Base-by-base conservation (phyloP, 768 basidiomycete genomes). In the Suillus plorans region DNA sequence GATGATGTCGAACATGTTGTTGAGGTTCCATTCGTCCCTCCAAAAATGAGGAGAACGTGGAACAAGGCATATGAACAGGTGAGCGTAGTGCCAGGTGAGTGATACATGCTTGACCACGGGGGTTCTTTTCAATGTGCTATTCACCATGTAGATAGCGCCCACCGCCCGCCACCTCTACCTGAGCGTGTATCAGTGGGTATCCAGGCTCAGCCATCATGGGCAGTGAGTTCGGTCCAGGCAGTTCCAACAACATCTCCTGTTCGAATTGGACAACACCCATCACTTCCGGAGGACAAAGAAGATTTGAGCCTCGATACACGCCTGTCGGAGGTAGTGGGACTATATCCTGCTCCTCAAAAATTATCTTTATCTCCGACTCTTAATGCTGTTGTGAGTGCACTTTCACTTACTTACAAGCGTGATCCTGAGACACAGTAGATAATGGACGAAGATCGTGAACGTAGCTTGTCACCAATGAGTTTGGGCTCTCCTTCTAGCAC, bases 1-100 rank as follows among this genome's bases (percentile, higher is more conserved):
- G 74, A 72, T 44, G 76, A 79, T 61, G 82, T 81, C 52, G 81
- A 85, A 61, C 78, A 79, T 45, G 71, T 74, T n/a, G 71, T 69
- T 56, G 76, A 76, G 61, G 69, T 64, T 14, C 70, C 77, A n/a
- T 75, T 76, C 63, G 79, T 88, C 36, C 87, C 87, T 52, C 88
- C 88, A 28, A 89, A 87, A 77, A 84, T 89, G 85, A 80, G 87
- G 59, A 82, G 85, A 70, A 81, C 83, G 34, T 88, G 87, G 86
- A 79, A 77, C 50, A 86, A 77, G 71, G 81, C 80, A 70, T 64
- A 72, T 59, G 82, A 86, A 66, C 82, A 83, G 72, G 74, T 79
- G 71, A 79, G 75, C 74, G 68, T 70, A 47, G 68, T 63, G 10
- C 62, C 72, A 68, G 72, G 84, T 85, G 72, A 81, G 84, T 72